A percentile compares a stretch with the other conserved stretches of the same genome.
Evolutionary conservation across 2,329 filamentous ascomycete genomes (phyloP).

Genomic region (Xylaria sp.): DNA sequence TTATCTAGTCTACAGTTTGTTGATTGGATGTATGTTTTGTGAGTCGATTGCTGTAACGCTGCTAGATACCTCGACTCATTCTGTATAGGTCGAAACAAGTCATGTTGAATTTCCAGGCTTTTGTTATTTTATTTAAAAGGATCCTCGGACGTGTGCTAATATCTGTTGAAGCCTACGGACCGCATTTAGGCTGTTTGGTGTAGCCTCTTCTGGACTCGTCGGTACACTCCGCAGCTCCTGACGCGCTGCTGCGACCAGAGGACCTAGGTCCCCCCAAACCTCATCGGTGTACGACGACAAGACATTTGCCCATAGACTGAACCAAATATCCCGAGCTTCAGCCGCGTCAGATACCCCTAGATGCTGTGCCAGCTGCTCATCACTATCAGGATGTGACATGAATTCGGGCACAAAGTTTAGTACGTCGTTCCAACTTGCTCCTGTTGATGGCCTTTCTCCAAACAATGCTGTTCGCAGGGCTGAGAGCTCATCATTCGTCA

Average conservation of each 20-base stretch:
- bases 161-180: conserved; percentile 54
- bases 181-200: conserved; percentile 48
- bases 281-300: conserved; percentile 69
- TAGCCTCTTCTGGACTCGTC: conserved; percentile 38
- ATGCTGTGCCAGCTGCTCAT: conserved; percentile 44
- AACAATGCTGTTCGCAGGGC: conserved; percentile 46
- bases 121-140: conserved; percentile 19
- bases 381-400: conserved; percentile 40
- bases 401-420: conserved; percentile 64
- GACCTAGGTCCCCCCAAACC: conserved; percentile 73
- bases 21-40: neutral
- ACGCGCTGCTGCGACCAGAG: conserved; percentile 65
- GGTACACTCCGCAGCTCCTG: conserved; percentile 62
- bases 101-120: neutral
- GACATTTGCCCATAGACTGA: conserved; percentile 66
- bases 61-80: neutral
- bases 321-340: conserved; percentile 59
- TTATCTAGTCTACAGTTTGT: neutral
- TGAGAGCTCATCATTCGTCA: conserved; percentile 38
- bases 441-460: conserved; percentile 19
- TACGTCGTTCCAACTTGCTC: conserved; percentile 55
- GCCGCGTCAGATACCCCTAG: conserved; percentile 54
- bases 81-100: neutral
- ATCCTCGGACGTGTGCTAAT: conserved; percentile 52
- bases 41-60: neutral